Percentiles rank a stretch among this genome's conserved stretches.
Conservation (phyloP, 495 filamentous ascomycete species). For the Neurospora discreta region DNA sequence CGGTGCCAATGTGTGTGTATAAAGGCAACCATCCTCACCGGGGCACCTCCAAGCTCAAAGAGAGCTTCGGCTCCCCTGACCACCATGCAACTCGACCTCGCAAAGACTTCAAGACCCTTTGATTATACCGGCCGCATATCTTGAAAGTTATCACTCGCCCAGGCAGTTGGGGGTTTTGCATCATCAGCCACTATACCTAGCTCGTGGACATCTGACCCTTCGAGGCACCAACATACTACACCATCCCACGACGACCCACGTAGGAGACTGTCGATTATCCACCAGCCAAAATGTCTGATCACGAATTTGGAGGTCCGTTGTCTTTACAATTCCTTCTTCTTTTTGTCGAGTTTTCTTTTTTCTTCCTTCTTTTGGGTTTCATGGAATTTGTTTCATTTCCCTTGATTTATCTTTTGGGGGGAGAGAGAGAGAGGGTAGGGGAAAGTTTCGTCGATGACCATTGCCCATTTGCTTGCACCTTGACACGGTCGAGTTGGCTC, state of each 20-base stretch:
- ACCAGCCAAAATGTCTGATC: constrained; percentile 65
- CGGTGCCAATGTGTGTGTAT: constrained; percentile 1
- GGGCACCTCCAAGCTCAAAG: constrained; percentile 1
- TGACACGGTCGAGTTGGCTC: not conserved
- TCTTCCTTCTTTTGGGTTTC: constrained; percentile 5
- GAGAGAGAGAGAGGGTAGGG: no score
- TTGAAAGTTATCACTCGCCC: not conserved
- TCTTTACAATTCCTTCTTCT: not conserved
- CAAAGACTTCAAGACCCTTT: not conserved
- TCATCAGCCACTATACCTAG: not conserved
- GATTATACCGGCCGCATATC: not conserved
- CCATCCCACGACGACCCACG: not conserved
- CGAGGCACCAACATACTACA: not conserved
- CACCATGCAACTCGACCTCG: constrained; percentile 7
- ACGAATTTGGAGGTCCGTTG: constrained; percentile 68
- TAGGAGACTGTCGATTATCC: not conserved
- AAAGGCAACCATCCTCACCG: constrained; percentile 7
- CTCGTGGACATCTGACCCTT: not conserved
- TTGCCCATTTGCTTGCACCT: not conserved
- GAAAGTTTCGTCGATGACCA: not conserved
- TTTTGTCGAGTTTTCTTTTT: constrained; percentile 1
- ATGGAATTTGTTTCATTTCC: no score
- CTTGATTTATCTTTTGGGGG: no score
- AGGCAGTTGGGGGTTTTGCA: not conserved
- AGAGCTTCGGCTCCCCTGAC: constrained; percentile 1